phyloP scores from a whole-genome alignment of 163 green algal species.

The Picocystis sp. region DNA sequence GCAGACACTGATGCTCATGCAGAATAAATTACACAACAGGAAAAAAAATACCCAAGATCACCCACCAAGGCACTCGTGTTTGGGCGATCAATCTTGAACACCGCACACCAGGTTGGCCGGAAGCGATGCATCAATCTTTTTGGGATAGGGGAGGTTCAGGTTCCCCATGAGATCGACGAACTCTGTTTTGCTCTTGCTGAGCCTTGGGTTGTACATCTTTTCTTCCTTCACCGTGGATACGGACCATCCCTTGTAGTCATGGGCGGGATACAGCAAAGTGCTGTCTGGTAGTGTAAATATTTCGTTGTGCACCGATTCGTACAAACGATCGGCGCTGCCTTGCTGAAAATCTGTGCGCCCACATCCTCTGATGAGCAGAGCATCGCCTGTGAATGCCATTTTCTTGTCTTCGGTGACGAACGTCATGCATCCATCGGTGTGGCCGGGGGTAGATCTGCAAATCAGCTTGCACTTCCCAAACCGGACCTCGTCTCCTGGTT shows the following conservation, averaged over 20 bases:
- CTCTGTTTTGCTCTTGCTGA: slow-evolving; percentile 19
- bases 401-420: slow-evolving; percentile 17
- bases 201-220: slow-evolving; percentile 24
- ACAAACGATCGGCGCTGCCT: slow-evolving; percentile 16
- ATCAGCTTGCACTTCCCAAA: slow-evolving; percentile 19
- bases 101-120: slow-evolving; percentile 33
- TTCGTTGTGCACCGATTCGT: neutral
- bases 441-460: slow-evolving; percentile 22
- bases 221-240: slow-evolving; percentile 29
- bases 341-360: slow-evolving; percentile 50
- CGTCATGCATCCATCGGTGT: slow-evolving; percentile 33
- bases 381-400: slow-evolving; percentile 41
- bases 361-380: slow-evolving; percentile 42
- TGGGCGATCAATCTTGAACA: slow-evolving; percentile 1
- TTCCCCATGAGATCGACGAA: slow-evolving; percentile 36
- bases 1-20: too few relatives aligned
- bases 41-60: too few relatives aligned
- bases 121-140: slow-evolving; percentile 34
- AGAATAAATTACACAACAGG: too few relatives aligned
- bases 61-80: too few relatives aligned
- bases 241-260: slow-evolving; percentile 39
- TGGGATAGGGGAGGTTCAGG: slow-evolving; percentile 33
- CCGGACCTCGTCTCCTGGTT: slow-evolving; percentile 19
- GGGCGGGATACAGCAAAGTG: slow-evolving; percentile 31
- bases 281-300: slow-evolving; percentile 27